Evolutionary conservation across 768 basidiomycete genomes (phyloP), one percentile per base, ranked within the genome.

Genomic region (Tricholoma sp.): DNA sequence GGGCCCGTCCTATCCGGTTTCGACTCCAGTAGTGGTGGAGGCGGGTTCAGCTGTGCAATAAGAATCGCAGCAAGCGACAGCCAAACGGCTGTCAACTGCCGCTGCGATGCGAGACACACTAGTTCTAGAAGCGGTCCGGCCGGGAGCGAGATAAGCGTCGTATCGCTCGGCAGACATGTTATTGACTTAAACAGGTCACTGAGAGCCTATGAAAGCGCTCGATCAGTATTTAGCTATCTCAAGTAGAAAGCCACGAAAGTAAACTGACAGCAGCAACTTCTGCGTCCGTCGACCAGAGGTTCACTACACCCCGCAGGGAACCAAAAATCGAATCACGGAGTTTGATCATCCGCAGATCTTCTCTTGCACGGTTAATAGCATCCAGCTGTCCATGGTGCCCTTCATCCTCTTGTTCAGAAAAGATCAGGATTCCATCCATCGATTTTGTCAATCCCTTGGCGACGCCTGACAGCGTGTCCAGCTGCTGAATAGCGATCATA

Each of bases 181-280:
- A 95, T 89, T 0, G 91, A 87, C 59, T 89, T 91, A 74, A 94
- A 80, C 34, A 96, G 74, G 61, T 92, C 86, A 74, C 88, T 92
- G 58, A 92, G 70, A 5, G 85, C 84, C 91, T 94, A 9, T 10
- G 56, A 57, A 8, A 18, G 4, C 6, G 6, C 24, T 20, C 2
- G 9, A 42, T 42, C 41, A 42, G 41, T n/a, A 18, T 42, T 41
- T 15, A 17, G 17, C 33, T 9, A 18, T 41, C 12, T 37, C 32
- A 29, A 4, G 24, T 10, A 24, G 10, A n/a, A 34, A 28, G 17
- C 28, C 52, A 39, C 42, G 31, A 50, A 47, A 18, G 42, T 37
- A 49, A 34, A 79, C 89, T 57, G 66, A 95, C 94, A 68, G 86
- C 84, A 45, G 85, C 82, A 55, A 93, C 76, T 52, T 82, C 85